Conservation (phyloP, 768 basidiomycete genomes). For the Cystofilobasidium bisporidii region DNA sequence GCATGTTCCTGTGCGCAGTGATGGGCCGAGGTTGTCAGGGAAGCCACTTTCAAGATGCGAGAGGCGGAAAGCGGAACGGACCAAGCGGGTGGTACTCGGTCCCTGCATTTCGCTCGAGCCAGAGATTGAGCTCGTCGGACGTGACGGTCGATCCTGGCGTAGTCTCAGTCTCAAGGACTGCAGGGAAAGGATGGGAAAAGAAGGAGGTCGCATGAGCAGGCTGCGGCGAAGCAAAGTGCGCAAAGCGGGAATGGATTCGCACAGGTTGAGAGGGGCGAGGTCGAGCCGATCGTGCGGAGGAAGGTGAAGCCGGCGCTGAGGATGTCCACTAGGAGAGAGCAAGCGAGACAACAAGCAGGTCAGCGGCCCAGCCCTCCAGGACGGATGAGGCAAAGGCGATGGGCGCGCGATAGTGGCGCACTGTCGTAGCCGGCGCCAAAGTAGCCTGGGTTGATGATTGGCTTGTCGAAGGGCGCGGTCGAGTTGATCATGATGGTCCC, state of each 20-base stretch:
- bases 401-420: neutral
- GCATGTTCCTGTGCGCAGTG: slow-evolving; percentile 47
- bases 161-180: slow-evolving; percentile 3
- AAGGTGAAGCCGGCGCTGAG: slow-evolving; percentile 9
- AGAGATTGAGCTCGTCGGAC: slow-evolving; percentile 3
- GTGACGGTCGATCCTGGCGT: neutral
- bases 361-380: neutral
- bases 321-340: no score
- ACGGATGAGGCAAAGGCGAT: neutral
- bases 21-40: no score
- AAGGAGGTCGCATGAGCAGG: neutral
- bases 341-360: no score
- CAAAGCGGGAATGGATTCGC: neutral
- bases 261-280: slow-evolving; percentile 15
- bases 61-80: neutral
- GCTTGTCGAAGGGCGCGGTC: slow-evolving; percentile 51
- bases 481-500: slow-evolving; percentile 42
- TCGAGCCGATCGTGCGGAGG: slow-evolving; percentile 6
- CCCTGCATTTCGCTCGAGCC: slow-evolving; percentile 30
- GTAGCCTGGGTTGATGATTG: slow-evolving; percentile 59
- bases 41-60: no score
- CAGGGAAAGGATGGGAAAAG: neutral
- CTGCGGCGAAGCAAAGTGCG: neutral
- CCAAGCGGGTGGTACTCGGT: slow-evolving; percentile 49
- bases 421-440: slow-evolving; percentile 37